Conservation (phyloP, 352 stramenopile species). For the Phytophthora colocasiae region DNA sequence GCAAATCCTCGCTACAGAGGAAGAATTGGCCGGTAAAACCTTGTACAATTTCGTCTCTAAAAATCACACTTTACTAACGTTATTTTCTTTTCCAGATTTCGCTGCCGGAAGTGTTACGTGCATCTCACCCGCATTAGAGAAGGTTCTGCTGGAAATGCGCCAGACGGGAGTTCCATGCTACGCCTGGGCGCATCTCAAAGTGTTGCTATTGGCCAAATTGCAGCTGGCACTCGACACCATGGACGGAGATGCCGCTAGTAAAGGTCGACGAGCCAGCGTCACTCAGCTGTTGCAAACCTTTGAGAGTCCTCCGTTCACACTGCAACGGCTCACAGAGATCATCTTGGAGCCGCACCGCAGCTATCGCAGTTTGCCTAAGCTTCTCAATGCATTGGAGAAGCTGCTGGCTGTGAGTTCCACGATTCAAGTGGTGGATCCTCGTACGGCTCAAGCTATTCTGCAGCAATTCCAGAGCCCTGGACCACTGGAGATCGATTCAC, state of each 20-base stretch:
- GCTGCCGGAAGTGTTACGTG: conserved; percentile 48
- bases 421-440: conserved; percentile 68
- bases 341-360: conserved; percentile 70
- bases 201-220: conserved; percentile 64
- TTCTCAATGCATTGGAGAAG: conserved; percentile 88
- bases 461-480: conserved; percentile 41
- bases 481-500: conserved; percentile 33
- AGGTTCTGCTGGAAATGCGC: conserved; percentile 75
- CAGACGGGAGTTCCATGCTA: conserved; percentile 75
- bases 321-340: conserved; percentile 84
- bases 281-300: conserved; percentile 70
- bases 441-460: conserved; percentile 35
- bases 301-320: conserved; percentile 80
- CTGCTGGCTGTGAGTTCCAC: conserved; percentile 75
- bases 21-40: conserved; percentile 64
- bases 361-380: conserved; percentile 82
- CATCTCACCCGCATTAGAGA: conserved; percentile 60
- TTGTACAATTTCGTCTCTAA: not conserved
- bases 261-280: conserved; percentile 60
- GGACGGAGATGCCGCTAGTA: conserved; percentile 59
- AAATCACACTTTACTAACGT: not conserved
- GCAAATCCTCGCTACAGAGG: conserved; percentile 72
- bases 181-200: conserved; percentile 75
- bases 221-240: conserved; percentile 65
- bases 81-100: conserved; percentile 45